Evolutionary conservation across 495 filamentous ascomycete species (phyloP).

Genomic region (Geopyxis carbonaria): DNA sequence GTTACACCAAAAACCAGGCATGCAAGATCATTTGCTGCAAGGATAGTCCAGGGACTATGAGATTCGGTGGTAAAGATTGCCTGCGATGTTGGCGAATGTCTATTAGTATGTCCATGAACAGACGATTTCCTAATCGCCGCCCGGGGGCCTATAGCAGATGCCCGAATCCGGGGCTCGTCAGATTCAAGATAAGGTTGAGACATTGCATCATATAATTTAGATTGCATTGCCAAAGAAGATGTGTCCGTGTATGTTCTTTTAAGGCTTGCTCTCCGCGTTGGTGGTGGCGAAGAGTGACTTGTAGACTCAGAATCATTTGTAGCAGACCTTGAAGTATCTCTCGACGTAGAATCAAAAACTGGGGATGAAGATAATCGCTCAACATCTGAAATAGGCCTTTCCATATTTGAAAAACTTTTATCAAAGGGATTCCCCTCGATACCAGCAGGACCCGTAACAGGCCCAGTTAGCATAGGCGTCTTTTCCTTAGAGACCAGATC

Average conservation of each 20-base stretch:
- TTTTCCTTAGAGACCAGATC: conserved; percentile 40
- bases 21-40: conserved; percentile 91
- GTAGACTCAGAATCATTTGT: conserved; percentile 40
- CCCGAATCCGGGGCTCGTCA: conserved; percentile 28
- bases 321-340: conserved; percentile 37
- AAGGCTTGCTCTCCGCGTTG: conserved; percentile 46
- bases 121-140: conserved; percentile 25
- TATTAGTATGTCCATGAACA: conserved; percentile 68
- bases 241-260: conserved; percentile 82
- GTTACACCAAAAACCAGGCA: conserved; percentile 93
- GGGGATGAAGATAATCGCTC: conserved; percentile 2
- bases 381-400: conserved; percentile 2
- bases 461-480: conserved; percentile 30
- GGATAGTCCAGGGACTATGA: conserved; percentile 78
- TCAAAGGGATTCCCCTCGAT: conserved; percentile 27
- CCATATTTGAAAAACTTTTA: conserved; percentile 11
- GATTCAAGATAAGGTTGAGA: conserved; percentile 58
- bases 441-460: conserved; percentile 29
- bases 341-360: conserved; percentile 23
- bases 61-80: conserved; percentile 92
- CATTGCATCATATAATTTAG: conserved; percentile 73
- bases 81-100: conserved; percentile 81
- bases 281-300: conserved; percentile 35
- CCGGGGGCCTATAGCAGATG: conserved; percentile 25
- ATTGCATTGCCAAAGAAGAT: conserved; percentile 49